Percentiles rank a stretch among this genome's conserved stretches.
phyloP scores from a whole-genome alignment of 1,284 basidiomycete genomes.

The Schizopora paradoxa region DNA sequence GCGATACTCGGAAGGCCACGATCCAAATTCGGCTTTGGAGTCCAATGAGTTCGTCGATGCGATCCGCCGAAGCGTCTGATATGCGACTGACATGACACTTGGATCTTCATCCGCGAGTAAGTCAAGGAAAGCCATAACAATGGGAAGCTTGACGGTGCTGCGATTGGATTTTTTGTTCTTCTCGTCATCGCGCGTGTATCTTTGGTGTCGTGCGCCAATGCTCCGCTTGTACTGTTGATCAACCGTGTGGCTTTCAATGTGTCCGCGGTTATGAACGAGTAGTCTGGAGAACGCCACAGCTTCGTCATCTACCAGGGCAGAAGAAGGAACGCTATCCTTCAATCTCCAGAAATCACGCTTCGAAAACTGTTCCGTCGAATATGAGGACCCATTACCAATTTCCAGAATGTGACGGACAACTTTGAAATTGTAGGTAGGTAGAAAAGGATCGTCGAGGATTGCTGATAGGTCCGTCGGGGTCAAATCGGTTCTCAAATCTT shows the following conservation, averaged over 20 bases:
- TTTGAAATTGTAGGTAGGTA: conserved; percentile 68
- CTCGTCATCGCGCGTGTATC: conserved; percentile 20
- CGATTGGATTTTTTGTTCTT: conserved; percentile 5
- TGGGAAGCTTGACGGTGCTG: conserved; percentile 39
- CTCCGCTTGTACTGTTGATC: conserved; percentile 40
- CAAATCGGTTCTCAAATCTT: conserved; percentile 39
- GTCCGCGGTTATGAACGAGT: conserved; percentile 53
- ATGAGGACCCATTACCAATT: conserved; percentile 34
- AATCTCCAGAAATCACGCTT: conserved; percentile 75
- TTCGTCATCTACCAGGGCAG: conserved; percentile 54
- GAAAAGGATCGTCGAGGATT: conserved; percentile 49
- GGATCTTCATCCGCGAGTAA: conserved; percentile 53
- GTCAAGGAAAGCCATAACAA: conserved; percentile 48
- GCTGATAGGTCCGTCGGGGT: conserved; percentile 42
- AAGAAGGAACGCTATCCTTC: conserved; percentile 63
- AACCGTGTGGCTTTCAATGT: conserved; percentile 52
- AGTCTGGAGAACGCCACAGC: conserved; percentile 72
- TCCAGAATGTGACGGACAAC: conserved; percentile 59
- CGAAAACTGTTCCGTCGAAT: conserved; percentile 43
- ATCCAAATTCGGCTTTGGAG: conserved; percentile 26
- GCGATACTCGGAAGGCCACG: conserved; percentile 40
- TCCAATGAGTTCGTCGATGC: conserved; percentile 40
- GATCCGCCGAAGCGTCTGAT: conserved; percentile 56
- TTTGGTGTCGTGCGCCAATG: conserved; percentile 32
- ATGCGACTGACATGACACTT: conserved; percentile 49